Evolutionary conservation across 2,329 filamentous ascomycete genomes (phyloP).

Genomic region (Phialophora macrospora): DNA sequence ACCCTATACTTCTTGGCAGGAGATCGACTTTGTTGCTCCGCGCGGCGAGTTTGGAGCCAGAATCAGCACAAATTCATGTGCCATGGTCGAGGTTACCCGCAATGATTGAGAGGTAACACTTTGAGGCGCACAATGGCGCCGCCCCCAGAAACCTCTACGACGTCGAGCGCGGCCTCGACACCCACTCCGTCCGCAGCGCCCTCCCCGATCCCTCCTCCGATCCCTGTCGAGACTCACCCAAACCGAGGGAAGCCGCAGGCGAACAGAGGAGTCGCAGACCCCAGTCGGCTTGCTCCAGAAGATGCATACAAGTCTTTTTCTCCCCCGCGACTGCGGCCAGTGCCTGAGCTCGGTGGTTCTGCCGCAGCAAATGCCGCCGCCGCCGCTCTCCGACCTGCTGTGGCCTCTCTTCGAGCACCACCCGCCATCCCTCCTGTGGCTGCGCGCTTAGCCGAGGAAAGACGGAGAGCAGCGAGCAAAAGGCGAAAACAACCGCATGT

Average conservation of each 20-base stretch:
- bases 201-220: conserved; percentile 49
- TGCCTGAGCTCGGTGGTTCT: conserved; percentile 47
- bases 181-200: conserved; percentile 38
- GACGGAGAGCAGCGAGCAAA: conserved; percentile 64
- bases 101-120: conserved; percentile 34
- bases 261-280: conserved; percentile 57
- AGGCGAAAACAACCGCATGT: conserved; percentile 71
- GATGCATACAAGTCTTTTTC: conserved; percentile 75
- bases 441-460: conserved; percentile 49
- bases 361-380: conserved; percentile 49
- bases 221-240: conserved; percentile 54
- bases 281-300: conserved; percentile 76
- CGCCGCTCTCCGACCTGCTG: conserved; percentile 46
- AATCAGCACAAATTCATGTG: not conserved
- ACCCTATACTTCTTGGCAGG: not conserved
- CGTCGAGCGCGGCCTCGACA: conserved; percentile 31
- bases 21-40: not conserved
- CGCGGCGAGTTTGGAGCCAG: not conserved
- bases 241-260: conserved; percentile 46
- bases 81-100: conserved; percentile 1
- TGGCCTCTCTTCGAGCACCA: conserved; percentile 50
- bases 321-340: conserved; percentile 60
- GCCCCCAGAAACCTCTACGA: conserved; percentile 12
- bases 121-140: conserved; percentile 38
- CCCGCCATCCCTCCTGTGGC: conserved; percentile 48